phyloP scores from a whole-genome alignment of 768 basidiomycete species.

The Trametes maxima region DNA sequence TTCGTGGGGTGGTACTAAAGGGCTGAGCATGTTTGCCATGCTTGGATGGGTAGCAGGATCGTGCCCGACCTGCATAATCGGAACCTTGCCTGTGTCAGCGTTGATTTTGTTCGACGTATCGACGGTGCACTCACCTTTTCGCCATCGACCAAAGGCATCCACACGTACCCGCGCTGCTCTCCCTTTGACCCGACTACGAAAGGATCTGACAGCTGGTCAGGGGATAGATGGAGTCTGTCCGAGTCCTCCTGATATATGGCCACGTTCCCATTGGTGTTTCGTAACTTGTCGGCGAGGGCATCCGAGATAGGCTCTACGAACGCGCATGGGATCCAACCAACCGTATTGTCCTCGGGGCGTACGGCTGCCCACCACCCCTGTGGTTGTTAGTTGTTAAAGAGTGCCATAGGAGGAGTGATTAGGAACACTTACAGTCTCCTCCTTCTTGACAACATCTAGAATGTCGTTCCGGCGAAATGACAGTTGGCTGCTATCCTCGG shows the following conservation, averaged over 20 bases:
- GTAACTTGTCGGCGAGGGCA: constrained; percentile 52
- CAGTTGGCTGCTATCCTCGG: constrained; percentile 62
- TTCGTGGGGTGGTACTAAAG: constrained; percentile 24
- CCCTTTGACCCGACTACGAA: constrained; percentile 7
- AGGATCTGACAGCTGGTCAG: constrained; percentile 14
- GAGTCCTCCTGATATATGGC: constrained; percentile 11
- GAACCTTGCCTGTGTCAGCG: neutral
- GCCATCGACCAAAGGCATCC: constrained; percentile 25
- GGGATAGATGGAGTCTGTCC: constrained; percentile 5
- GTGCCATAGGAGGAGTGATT: neutral
- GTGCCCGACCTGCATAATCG: constrained; percentile 13
- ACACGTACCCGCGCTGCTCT: constrained; percentile 19
- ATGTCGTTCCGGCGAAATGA: constrained; percentile 68
- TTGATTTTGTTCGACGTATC: neutral
- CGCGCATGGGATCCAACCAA: constrained; percentile 79
- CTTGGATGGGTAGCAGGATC: constrained; percentile 1
- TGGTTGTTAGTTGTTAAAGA: neutral
- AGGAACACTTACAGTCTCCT: constrained; percentile 44
- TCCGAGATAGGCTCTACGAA: constrained; percentile 61
- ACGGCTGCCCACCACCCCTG: constrained; percentile 84
- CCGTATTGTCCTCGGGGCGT: constrained; percentile 48
- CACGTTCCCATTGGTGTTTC: constrained; percentile 14
- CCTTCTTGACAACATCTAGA: constrained; percentile 65
- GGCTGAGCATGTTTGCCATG: constrained; percentile 15
- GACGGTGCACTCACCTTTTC: constrained; percentile 22